phyloP scores from a whole-genome alignment of 2,329 filamentous ascomycete species.

The Incumbomyces lentus region DNA sequence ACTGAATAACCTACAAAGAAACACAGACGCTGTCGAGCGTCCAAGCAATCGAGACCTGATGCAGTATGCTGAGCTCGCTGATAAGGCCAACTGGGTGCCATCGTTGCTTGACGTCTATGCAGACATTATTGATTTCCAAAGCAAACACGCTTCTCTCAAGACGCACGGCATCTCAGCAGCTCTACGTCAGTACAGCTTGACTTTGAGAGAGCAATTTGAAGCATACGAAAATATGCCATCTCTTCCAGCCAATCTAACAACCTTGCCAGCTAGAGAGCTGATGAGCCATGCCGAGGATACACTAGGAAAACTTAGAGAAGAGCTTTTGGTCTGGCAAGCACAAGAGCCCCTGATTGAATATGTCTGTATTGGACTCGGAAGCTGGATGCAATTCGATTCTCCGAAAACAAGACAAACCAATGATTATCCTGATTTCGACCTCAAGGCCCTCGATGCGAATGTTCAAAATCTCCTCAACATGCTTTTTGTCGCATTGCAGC shows the following conservation, averaged over 20 bases:
- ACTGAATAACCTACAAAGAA: neutral
- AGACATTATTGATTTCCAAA: constrained; percentile 56
- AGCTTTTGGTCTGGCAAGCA: constrained; percentile 34
- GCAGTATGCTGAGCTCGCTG: neutral
- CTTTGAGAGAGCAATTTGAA: constrained; percentile 36
- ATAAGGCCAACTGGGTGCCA: constrained; percentile 49
- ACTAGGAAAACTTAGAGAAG: no score
- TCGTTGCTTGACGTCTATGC: constrained; percentile 55
- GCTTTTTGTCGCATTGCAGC: constrained; percentile 70
- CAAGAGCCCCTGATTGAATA: constrained; percentile 52
- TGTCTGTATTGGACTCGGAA: constrained; percentile 53
- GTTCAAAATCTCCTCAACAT: constrained; percentile 60
- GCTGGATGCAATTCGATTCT: constrained; percentile 46
- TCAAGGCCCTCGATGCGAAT: constrained; percentile 44
- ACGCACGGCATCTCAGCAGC: constrained; percentile 36
- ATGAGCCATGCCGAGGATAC: no score
- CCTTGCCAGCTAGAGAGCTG: no score
- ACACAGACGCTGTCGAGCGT: neutral
- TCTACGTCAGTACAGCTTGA: constrained; percentile 43
- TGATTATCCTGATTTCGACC: constrained; percentile 17
- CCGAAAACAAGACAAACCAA: constrained; percentile 10
- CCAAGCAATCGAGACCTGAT: no score
- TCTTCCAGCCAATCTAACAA: constrained; percentile 34
- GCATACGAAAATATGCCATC: constrained; percentile 34
- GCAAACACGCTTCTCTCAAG: constrained; percentile 48